Conservation (phyloP, 2,329 filamentous ascomycete genomes). For the Magnaporthales sp. region DNA sequence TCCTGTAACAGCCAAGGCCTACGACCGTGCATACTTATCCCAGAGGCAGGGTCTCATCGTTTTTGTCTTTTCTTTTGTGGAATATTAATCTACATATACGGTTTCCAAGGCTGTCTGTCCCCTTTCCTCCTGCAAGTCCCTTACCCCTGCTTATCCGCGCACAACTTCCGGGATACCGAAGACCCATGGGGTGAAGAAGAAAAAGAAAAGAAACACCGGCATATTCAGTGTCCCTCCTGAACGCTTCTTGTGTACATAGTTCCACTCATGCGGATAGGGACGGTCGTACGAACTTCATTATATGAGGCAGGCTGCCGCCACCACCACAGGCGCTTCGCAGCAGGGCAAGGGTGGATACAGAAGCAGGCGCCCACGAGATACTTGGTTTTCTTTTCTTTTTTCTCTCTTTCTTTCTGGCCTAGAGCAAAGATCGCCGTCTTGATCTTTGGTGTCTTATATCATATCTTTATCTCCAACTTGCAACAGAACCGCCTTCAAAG, state of each 20-base stretch:
- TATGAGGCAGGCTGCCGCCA: not conserved
- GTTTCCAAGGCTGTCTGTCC: not conserved
- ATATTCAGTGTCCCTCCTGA: not conserved
- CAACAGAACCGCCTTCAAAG: not conserved
- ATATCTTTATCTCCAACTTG: not conserved
- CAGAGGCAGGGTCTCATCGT: not conserved
- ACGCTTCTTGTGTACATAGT: not conserved
- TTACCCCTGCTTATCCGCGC: too few species aligned
- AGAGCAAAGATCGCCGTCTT: not conserved
- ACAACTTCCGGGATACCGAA: not conserved
- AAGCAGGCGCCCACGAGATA: not conserved
- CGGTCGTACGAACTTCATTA: not conserved
- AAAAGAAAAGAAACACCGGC: not conserved
- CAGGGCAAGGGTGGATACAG: not conserved
- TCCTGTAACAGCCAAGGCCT: not conserved
- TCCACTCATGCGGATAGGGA: not conserved
- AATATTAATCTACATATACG: not conserved
- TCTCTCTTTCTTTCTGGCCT: too few species aligned
- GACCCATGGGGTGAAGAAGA: too few species aligned
- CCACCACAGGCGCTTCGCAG: not conserved
- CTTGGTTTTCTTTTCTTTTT: not conserved
- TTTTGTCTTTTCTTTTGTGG: not conserved
- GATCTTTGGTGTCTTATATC: not conserved
- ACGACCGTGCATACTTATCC: not conserved
- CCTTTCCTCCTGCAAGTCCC: not conserved